phyloP scores from a whole-genome alignment of 352 stramenopile species.

The Globisporangium recalcitrans region DNA sequence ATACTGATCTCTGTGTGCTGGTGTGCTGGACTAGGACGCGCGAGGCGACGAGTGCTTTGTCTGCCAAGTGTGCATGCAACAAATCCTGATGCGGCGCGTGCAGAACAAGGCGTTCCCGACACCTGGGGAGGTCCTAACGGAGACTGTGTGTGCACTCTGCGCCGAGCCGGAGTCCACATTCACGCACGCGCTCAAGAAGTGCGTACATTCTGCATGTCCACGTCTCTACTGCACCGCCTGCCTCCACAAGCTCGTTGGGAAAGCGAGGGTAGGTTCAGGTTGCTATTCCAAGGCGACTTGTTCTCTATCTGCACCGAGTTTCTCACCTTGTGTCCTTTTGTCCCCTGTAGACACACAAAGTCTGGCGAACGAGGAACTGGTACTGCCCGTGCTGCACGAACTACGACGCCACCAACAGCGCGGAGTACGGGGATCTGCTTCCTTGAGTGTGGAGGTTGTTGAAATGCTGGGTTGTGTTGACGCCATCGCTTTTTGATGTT shows the following conservation, averaged over 20 bases:
- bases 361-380: not conserved
- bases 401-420: not conserved
- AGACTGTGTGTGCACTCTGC: not conserved
- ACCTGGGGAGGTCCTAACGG: not conserved
- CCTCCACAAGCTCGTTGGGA: not conserved
- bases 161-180: not conserved
- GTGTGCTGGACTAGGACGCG: not conserved
- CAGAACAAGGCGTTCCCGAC: not conserved
- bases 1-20: not conserved
- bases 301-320: not conserved
- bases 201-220: not conserved
- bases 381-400: not conserved
- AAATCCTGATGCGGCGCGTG: not conserved
- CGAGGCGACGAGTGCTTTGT: not conserved
- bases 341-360: not conserved
- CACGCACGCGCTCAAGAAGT: not conserved
- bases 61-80: not conserved
- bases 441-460: not conserved
- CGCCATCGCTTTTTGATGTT: not conserved
- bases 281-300: not conserved
- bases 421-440: not conserved
- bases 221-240: not conserved
- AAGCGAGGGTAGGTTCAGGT: not conserved
- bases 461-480: not conserved
- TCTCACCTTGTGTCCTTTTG: not conserved